Base-by-base conservation (phyloP, 495 filamentous ascomycete genomes). In the Aspergillus asperescens region DNA sequence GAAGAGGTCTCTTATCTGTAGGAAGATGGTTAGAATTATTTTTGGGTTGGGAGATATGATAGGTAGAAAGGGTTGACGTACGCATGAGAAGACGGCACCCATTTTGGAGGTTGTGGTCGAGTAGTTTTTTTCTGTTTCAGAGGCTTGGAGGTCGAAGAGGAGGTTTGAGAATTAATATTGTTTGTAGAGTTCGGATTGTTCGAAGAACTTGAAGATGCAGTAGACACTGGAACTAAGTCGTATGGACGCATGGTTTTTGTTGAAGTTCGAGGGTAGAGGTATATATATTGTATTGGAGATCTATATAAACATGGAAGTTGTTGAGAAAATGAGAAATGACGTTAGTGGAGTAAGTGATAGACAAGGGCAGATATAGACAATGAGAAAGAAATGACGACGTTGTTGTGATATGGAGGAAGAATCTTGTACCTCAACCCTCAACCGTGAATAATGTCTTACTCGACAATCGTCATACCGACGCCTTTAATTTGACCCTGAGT, bases 21-120 rank as follows among this genome's bases (percentile, higher is more conserved):
- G 10, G 8, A 1, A n/a, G n/a, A n/a, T n/a, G n/a, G n/a, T n/a
- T n/a, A n/a, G n/a, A n/a, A n/a, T n/a, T n/a, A n/a, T n/a, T n/a
- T n/a, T n/a, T n/a, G 9, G 23, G 55, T 70, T 60, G 70, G 61
- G 41, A 34, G 23, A 10, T 29, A 13, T 16, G 12, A 34, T 45
- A 44, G 12, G 15, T n/a, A 20, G 29, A 13, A 25, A 37, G 22
- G 43, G 55, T 41, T 43, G 25, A 85, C 90, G 59, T 91, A 97
- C 92, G 62, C 92, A 96, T 71, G 90, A 95, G 54, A 94, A 80
- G 68, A 96, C 88, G 73, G 88, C 91, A 75, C 92, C 92, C 92
- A 97, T 97, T 65, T 74, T 88, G 77, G 58, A 42, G 12, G 22
- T n/a, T 55, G 50, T 52, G 42, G 32, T 47, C 9, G 44, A 32